Percentiles rank a stretch among this genome's conserved stretches.
Conservation (phyloP, 192 early-diverging fungal genomes). For the Obelidium mucronatum region DNA sequence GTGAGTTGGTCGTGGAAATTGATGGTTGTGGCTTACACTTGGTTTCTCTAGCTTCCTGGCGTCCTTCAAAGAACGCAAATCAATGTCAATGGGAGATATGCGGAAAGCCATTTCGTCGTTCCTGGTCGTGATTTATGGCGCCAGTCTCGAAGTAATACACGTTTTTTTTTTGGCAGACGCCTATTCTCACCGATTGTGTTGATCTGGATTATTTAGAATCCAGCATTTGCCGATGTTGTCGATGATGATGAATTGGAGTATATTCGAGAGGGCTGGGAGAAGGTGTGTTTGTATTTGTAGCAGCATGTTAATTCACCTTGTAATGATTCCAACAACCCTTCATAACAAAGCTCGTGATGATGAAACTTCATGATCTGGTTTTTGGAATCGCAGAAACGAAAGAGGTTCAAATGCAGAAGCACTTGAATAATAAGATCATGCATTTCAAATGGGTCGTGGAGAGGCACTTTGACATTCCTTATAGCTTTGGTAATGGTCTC, state of each 20-base stretch:
- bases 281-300: constrained; percentile 39
- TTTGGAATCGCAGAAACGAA: constrained; percentile 54
- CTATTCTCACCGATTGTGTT: too few relatives aligned
- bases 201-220: constrained; percentile 37
- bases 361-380: constrained; percentile 53
- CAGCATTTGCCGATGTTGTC: constrained; percentile 39
- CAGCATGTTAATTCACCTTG: not conserved
- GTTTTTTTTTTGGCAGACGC: too few relatives aligned
- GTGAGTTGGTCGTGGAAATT: constrained; percentile 22
- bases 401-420: constrained; percentile 46
- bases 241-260: constrained; percentile 53
- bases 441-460: constrained; percentile 58
- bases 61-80: constrained; percentile 43
- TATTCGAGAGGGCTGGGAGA: constrained; percentile 64
- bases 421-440: constrained; percentile 50
- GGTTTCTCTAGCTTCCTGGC: constrained; percentile 45
- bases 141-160: constrained; percentile 41
- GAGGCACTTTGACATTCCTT: constrained; percentile 57
- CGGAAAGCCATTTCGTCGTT: constrained; percentile 53
- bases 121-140: constrained; percentile 45
- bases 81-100: constrained; percentile 43
- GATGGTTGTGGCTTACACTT: not conserved
- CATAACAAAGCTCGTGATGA: constrained; percentile 52
- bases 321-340: too few relatives aligned
- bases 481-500: constrained; percentile 46